Conservation (phyloP, 257 asterid genomes). For the Voacanga thouarsii region DNA sequence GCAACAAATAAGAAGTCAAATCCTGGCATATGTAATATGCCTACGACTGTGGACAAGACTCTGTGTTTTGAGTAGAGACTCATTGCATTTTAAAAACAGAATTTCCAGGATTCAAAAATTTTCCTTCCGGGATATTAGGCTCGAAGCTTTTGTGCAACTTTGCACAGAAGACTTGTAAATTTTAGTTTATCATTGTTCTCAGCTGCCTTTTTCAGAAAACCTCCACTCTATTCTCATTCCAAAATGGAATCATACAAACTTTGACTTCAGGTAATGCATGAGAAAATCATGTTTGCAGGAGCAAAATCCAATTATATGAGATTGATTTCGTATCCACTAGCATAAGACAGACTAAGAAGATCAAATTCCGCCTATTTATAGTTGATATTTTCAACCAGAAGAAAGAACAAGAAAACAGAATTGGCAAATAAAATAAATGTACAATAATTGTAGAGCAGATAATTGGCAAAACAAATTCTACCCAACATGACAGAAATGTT, state of each 20-base stretch:
- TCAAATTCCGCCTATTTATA: neutral
- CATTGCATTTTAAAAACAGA: neutral
- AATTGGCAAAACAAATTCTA: neutral
- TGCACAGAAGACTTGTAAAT: neutral
- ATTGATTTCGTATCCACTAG: neutral
- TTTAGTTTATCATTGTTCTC: neutral
- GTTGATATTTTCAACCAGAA: neutral
- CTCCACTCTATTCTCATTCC: neutral
- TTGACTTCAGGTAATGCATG: neutral
- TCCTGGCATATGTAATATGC: neutral
- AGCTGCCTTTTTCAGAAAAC: neutral
- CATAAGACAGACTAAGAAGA: neutral
- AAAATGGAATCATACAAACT: neutral
- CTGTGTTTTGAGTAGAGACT: neutral
- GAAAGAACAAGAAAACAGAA: constrained; percentile 4
- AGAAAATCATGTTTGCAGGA: neutral
- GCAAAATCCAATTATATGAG: neutral
- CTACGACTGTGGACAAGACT: neutral
- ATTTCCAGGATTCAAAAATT: neutral
- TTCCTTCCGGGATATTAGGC: neutral
- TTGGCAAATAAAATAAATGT: neutral
- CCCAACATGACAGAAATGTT: neutral
- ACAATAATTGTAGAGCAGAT: neutral
- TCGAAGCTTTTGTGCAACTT: neutral
- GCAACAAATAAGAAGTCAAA: neutral